phyloP scores from a whole-genome alignment of 257 asterid genomes.

The Solanum tarapatanum region DNA sequence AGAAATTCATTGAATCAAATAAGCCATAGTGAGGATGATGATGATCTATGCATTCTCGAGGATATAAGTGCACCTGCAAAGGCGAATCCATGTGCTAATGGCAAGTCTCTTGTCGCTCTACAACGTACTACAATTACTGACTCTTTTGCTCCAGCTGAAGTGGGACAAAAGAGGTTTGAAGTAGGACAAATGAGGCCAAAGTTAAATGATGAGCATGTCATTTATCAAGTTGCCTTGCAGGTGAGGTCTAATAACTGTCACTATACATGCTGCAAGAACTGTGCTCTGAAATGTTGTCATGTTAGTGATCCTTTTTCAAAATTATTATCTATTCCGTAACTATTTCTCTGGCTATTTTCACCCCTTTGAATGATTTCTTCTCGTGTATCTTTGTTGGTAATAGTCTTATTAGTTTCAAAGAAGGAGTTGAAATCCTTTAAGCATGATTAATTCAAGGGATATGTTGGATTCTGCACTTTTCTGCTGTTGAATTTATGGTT shows the following conservation, averaged over 20 bases:
- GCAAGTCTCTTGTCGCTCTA: constrained; percentile 21
- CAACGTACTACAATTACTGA: constrained; percentile 22
- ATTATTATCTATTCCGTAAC: not conserved
- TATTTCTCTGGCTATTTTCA: not conserved
- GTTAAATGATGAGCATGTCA: constrained; percentile 50
- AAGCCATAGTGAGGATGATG: constrained; percentile 36
- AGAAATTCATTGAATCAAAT: constrained; percentile 13
- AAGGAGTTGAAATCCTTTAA: not conserved
- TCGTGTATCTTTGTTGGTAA: not conserved
- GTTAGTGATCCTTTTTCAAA: not conserved
- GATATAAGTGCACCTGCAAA: constrained; percentile 57
- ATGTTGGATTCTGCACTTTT: not conserved
- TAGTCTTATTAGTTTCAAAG: not conserved
- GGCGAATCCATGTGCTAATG: constrained; percentile 19
- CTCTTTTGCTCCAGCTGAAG: constrained; percentile 19
- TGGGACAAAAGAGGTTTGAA: constrained; percentile 18
- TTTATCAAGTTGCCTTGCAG: constrained; percentile 73
- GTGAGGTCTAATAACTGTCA: constrained; percentile 14
- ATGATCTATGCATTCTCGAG: constrained; percentile 63
- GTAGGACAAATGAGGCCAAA: constrained; percentile 35
- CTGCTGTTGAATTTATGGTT: not conserved
- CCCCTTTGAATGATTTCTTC: not conserved
- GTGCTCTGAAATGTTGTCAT: not conserved
- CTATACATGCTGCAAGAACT: not conserved
- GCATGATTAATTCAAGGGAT: not conserved